Conservation (phyloP, 495 filamentous ascomycete species). For the Polyplosphaeria fusca region DNA sequence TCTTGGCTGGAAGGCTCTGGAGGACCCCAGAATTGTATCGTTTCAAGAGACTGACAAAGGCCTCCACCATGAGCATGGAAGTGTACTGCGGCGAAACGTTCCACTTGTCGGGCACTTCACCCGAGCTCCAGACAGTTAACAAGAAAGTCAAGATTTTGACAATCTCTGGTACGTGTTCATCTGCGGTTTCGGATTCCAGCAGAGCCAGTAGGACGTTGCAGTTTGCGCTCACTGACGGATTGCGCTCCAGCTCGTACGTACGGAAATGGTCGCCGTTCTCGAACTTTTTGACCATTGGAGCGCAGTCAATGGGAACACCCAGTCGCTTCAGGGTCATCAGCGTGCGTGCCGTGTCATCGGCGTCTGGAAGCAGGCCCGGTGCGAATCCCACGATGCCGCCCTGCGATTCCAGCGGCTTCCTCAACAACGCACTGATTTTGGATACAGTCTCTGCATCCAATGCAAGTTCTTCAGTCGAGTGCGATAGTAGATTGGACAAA, state of each 20-base stretch:
- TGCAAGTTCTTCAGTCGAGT: not conserved
- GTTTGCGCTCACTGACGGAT: slow-evolving; percentile 10
- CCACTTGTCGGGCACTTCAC: slow-evolving; percentile 1
- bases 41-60: not conserved
- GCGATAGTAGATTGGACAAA: not conserved
- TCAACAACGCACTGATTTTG: not conserved
- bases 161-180: not conserved
- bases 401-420: not conserved
- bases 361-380: not conserved
- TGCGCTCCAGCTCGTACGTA: slow-evolving; percentile 6
- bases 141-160: not conserved
- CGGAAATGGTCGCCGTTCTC: not conserved
- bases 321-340: not conserved
- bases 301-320: not conserved
- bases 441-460: not conserved
- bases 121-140: not conserved
- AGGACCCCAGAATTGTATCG: not conserved
- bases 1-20: not conserved
- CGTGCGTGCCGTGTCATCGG: slow-evolving; percentile 1
- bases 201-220: slow-evolving; percentile 12
- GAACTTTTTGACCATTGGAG: not conserved
- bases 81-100: slow-evolving; percentile 2
- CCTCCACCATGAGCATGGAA: not conserved
- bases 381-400: not conserved
- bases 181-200: not conserved